Evolutionary conservation across 352 stramenopile genomes (phyloP), one percentile per base, ranked within the genome.

Genomic region (Thraustotheca clavata): DNA sequence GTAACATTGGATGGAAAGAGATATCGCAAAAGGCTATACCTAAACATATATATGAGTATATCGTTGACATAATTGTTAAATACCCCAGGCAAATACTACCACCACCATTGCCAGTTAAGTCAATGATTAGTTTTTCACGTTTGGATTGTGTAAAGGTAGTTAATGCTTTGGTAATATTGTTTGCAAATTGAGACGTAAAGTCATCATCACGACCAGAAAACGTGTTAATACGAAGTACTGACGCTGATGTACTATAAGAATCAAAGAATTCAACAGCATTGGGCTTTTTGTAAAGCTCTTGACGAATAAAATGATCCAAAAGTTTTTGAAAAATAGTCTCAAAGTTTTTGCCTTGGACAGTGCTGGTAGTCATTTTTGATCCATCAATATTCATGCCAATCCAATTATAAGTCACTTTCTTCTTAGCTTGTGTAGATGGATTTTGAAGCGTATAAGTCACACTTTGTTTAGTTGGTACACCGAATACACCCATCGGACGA

Each of bases 81-180:
- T 20, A 43, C 33, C 57, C 57, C 9, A 65, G 32, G 8, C 57
- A 52, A 16, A 65, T 65, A 26, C 33, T 27, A 32, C 57, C 57
- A n/a, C 57, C 57, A 20, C 57, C 57, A 26, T 65, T 65, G 57
- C 57, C 57, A 7, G 57, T 55, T 7, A 65, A 18, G 39, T 65
- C 57, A 12, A 65, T 3, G 6, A 65, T 36, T 9, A 65, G 39
- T 20, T 43, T 65, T 43, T 27, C 31, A 18, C 57, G 52, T 27
- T 65, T 65, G 35, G 7, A 18, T 11, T 11, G n/a, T 1, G 26
- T 22, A 33, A 65, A 65, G 22, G 52, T 26, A 6, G 57, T 9
- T 22, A 65, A 39, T 3, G 36, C 38, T n/a, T 34, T 32, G 26
- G 57, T 55, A 7, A 65, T 33, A 46, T 65, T 65, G 36, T 26